Conservation (phyloP, 768 basidiomycete species). For the Agrocybe praecox region DNA sequence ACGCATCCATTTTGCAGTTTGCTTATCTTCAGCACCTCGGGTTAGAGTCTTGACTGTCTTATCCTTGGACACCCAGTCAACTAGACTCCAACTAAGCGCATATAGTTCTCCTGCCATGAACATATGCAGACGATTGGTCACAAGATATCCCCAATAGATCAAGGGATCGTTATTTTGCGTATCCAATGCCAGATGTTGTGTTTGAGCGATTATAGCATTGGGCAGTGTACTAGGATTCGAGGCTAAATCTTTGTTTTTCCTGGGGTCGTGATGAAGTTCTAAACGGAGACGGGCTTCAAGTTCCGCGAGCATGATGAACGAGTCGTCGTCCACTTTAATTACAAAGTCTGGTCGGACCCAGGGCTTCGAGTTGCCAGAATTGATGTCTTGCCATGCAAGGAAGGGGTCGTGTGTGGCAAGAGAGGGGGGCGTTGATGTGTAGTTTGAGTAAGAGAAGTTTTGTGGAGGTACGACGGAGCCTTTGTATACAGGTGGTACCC, state of each 20-base stretch:
- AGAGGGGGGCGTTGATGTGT: conserved; percentile 53
- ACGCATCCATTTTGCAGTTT: conserved; percentile 90
- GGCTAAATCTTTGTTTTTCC: not conserved
- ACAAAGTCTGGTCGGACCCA: conserved; percentile 93
- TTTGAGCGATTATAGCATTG: not conserved
- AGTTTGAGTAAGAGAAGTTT: conserved; percentile 67
- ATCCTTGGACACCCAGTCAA: conserved; percentile 84
- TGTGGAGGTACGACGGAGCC: conserved; percentile 47
- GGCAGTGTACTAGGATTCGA: conserved; percentile 4
- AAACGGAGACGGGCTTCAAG: conserved; percentile 87
- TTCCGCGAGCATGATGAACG: conserved; percentile 94
- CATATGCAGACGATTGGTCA: conserved; percentile 82
- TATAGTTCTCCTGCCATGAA: conserved; percentile 98
- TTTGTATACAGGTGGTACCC: conserved; percentile 80
- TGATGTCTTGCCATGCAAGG: conserved; percentile 53
- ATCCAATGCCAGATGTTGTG: conserved; percentile 11
- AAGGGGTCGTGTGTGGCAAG: conserved; percentile 77
- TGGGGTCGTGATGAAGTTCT: conserved; percentile 52
- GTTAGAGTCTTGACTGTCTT: conserved; percentile 64
- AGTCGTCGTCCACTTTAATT: conserved; percentile 94
- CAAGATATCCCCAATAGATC: conserved; percentile 88
- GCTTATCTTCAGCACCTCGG: conserved; percentile 90
- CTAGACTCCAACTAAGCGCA: conserved; percentile 85
- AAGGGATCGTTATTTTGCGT: conserved; percentile 56
- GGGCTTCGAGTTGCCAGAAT: conserved; percentile 42